Percentiles rank a stretch among this genome's conserved stretches.
Conservation (phyloP, 2,329 filamentous ascomycete species). For the Podosphaera aphanis region DNA sequence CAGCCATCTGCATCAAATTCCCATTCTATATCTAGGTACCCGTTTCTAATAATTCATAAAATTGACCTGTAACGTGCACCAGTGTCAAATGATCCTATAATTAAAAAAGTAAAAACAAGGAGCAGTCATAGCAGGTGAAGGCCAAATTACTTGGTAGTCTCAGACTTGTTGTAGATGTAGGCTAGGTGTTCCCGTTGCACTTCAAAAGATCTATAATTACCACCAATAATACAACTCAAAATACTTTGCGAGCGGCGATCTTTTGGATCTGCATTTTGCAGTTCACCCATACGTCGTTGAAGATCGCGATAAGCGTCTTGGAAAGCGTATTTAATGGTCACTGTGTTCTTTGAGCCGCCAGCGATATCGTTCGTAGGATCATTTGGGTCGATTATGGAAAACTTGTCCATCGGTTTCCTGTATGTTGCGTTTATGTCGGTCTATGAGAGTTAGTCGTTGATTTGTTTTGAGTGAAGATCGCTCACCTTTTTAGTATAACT, state of each 20-base stretch:
- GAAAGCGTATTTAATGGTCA: slow-evolving; percentile 46
- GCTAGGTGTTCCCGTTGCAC: slow-evolving; percentile 34
- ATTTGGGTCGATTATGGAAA: slow-evolving; percentile 86
- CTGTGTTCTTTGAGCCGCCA: slow-evolving; percentile 54
- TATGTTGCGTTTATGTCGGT: slow-evolving; percentile 17
- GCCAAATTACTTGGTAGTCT: too few relatives aligned
- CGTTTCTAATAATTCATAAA: too few relatives aligned
- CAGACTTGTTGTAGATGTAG: slow-evolving; percentile 10
- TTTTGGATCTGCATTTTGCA: slow-evolving; percentile 17
- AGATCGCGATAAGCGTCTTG: slow-evolving; percentile 35
- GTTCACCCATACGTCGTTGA: slow-evolving; percentile 29
- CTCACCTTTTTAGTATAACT: slow-evolving; percentile 55
- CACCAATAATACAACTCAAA: slow-evolving; percentile 47
- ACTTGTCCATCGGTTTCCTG: slow-evolving; percentile 31
- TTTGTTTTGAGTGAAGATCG: slow-evolving; percentile 3
- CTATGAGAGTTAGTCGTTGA: not conserved
- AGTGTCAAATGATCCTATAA: too few relatives aligned
- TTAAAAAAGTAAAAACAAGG: too few relatives aligned
- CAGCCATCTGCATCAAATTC: too few relatives aligned
- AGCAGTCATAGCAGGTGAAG: too few relatives aligned
- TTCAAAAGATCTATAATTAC: slow-evolving; percentile 56
- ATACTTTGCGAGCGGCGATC: slow-evolving; percentile 22
- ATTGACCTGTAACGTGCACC: too few relatives aligned
- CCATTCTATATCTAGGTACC: too few relatives aligned
- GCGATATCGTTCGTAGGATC: slow-evolving; percentile 69